Evolutionary conservation across 805 yeast genomes (phyloP), one percentile per base, ranked within the genome.

Genomic region (Saturnispora quitensis): DNA sequence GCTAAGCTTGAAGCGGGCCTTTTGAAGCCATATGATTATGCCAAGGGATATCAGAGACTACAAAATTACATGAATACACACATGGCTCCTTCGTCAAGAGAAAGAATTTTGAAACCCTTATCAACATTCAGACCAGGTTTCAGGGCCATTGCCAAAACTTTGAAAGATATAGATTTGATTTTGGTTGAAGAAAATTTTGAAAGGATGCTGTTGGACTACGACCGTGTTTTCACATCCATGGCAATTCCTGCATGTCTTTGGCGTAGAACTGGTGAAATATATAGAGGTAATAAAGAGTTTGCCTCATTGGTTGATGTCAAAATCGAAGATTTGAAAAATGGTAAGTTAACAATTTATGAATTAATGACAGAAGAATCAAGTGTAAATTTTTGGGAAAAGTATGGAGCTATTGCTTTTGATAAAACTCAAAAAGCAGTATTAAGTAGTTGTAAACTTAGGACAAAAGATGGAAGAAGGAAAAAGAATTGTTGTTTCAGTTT

Each of bases 211-310:
- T 71, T 91, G 49, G 96, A 91, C 60, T 89, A 91, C 62, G 98
- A 91, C 65, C 75, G 98, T 35, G 97, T 91, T 3, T 91, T 91
- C 69, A 89, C 97, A 0, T 85, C 96, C 4, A 89, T 91, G 96
- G 96, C 97, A 6, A 89, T 91, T 55, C 98, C 98, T 1, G 97
- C 97, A 1, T 91, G 98, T 68, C 73, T 91, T 28, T 91, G 98
- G 97, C 73, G 98, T 64, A 82, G 98, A 60, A 90, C 98, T 0
- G 98, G 98, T 2, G 98, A 91, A 59, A 91, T 91, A 3, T 91
- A 88, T 60, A 69, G 97, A 55, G 98, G 97, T 0, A 91, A 91
- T 67, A 89, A 90, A 64, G 98, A 91, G 65, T 91, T 91, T 77
- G 98, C 97, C 0, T 85, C 90, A 1, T 68, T 91, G 51, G 97